Base-by-base conservation (phyloP, 2,329 filamentous ascomycete species). In the Fusarium coicis region DNA sequence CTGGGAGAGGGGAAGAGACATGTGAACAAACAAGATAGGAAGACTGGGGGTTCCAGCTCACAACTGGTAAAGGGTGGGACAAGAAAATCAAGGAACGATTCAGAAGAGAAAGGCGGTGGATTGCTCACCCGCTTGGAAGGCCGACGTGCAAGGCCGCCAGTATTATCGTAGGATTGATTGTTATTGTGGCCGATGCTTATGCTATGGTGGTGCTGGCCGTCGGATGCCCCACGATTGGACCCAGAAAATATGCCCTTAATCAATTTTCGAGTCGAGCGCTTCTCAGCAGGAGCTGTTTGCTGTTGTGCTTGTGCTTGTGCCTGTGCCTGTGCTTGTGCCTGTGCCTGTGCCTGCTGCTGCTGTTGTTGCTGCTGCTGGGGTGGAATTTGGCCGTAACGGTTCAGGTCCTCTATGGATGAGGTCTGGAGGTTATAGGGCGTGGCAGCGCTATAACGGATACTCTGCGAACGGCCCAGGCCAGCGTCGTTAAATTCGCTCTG, bases 41-140 rank as follows among this genome's bases (percentile, higher is more conserved):
- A 66, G 52, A 46, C 39, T 30, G 52, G 67, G 52, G 39, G 74
- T 72, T 50, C 66, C 49, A 46, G 74, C 72, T 66, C 42, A 50
- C 57, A 72, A 34, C 67, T 72, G 66, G 69, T 26, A 53, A 61
- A 23, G 37, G 40, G 36, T 67, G 63, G 63, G 76, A 68, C 64
- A 83, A 80, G 70, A 81, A 68, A 66, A 77, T 66, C 66, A 83
- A 79, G 71, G 81, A 75, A 70, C 80, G 82, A 40, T 85, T 86
- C 77, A 84, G 57, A 84, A 72, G 86, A 74, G 75, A 81, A 77
- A 74, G 84, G 83, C 60, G 75, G 72, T 76, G 80, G 80, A 70
- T 86, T 84, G 85, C 87, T 87, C 79, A 87, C 82, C 77, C 88
- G 85, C 83, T 89, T 90, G 49, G 90, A 91, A 37, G 86, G 84